These are phyloP conservation scores for Monilinia fructicola DNA, from an alignment of 2,329 filamentous ascomycete species.

Conservation along the genomic window DNA sequence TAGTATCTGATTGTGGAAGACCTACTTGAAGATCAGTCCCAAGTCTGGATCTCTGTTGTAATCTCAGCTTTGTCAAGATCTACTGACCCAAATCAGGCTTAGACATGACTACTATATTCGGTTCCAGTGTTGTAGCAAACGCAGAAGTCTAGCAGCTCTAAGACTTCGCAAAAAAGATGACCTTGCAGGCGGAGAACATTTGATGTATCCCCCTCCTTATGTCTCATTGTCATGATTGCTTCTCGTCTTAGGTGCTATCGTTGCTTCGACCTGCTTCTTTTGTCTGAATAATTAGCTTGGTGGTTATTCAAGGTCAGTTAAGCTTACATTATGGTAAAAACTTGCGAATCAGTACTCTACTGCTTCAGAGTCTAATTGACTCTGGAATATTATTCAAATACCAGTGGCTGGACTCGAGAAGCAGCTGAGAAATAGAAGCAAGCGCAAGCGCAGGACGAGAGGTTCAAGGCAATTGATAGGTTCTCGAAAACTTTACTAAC, in stretches of 20 bases:
- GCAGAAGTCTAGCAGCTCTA: background rate
- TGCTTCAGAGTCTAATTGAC: background rate
- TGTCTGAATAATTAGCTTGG: background rate
- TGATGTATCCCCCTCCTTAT: background rate
- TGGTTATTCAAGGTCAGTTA: background rate
- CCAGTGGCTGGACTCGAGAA: background rate
- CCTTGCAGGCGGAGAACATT: background rate
- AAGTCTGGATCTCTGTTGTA: background rate
- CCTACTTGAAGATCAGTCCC: background rate
- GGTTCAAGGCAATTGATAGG: background rate
- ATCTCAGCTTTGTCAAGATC: background rate
- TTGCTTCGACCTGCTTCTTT: background rate
- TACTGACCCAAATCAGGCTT: background rate
- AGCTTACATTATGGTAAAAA: background rate
- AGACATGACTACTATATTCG: background rate
- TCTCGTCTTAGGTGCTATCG: background rate
- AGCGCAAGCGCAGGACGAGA: background rate
- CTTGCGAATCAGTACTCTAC: background rate
- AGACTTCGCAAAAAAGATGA: background rate
- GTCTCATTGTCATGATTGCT: background rate
- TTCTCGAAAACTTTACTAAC: background rate
- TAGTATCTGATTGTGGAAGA: background rate
- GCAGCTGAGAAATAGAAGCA: background rate
- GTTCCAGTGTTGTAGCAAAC: background rate
- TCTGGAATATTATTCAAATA: background rate